phyloP scores from a whole-genome alignment of 441 rosid species.

The Pelargonium fulgidum region DNA sequence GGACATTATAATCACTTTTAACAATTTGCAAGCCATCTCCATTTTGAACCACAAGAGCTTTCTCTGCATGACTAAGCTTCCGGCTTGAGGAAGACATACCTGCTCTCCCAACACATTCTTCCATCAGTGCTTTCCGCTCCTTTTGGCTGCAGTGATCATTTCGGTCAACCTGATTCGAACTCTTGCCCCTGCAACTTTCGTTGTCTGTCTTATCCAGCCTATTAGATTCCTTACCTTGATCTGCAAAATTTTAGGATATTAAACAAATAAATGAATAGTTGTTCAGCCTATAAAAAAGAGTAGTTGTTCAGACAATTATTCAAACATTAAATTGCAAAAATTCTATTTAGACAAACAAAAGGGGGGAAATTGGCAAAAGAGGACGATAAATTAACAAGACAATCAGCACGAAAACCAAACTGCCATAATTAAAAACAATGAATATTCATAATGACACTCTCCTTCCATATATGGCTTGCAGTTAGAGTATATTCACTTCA shows the following conservation, averaged over 20 bases:
- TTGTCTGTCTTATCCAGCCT: constrained; percentile 8
- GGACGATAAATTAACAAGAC: neutral
- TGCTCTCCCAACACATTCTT: constrained; percentile 14
- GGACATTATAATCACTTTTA: constrained; percentile 16
- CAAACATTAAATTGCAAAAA: constrained; percentile 7
- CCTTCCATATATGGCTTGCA: neutral
- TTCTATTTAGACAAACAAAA: neutral
- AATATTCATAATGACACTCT: constrained; percentile 11
- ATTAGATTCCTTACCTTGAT: constrained; percentile 15
- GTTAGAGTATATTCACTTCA: neutral
- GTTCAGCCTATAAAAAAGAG: neutral
- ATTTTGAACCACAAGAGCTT: constrained; percentile 23
- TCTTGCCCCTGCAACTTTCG: constrained; percentile 8
- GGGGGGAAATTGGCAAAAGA: neutral
- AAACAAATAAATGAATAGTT: neutral
- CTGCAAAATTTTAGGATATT: constrained; percentile 19
- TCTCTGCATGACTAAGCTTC: constrained; percentile 6
- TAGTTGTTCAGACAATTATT: constrained; percentile 3
- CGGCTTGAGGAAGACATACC: constrained; percentile 14
- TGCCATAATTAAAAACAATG: constrained; percentile 6
- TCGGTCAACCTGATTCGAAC: constrained; percentile 18
- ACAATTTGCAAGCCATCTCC: constrained; percentile 26
- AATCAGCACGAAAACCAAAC: neutral
- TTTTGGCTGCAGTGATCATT: constrained; percentile 5
- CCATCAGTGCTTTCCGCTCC: constrained; percentile 11